Conservation (phyloP, 106 monocot species). For the Dactylorhiza incarnata region DNA sequence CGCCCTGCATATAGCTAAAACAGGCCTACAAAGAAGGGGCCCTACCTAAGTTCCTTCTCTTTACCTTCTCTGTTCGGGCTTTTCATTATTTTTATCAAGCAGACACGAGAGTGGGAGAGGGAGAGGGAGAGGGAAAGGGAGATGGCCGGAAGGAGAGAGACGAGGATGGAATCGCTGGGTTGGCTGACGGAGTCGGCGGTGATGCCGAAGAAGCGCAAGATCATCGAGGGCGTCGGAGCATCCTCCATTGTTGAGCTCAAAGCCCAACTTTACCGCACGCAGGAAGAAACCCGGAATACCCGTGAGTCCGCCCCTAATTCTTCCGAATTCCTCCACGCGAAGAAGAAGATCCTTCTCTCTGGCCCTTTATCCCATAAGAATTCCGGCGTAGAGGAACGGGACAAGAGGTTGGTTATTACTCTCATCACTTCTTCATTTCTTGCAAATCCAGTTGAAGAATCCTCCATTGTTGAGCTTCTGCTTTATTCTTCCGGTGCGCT, state of each 20-base stretch:
- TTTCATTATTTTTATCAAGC: neutral
- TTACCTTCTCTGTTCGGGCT: too few relatives aligned
- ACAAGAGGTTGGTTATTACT: slow-evolving; percentile 56
- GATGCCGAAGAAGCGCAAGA: slow-evolving; percentile 93
- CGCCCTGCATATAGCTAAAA: too few relatives aligned
- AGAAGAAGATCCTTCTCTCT: slow-evolving; percentile 20
- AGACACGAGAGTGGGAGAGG: neutral
- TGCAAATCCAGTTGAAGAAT: neutral
- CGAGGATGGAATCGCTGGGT: slow-evolving; percentile 58
- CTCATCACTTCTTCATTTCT: too few relatives aligned
- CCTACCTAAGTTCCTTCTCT: too few relatives aligned
- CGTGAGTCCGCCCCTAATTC: slow-evolving; percentile 22
- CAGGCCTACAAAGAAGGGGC: too few relatives aligned
- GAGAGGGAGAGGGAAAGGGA: slow-evolving; percentile 5
- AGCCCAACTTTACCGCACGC: slow-evolving; percentile 91
- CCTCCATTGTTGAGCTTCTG: neutral
- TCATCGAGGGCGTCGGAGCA: slow-evolving; percentile 89
- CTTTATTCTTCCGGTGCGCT: neutral
- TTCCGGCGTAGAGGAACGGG: slow-evolving; percentile 66
- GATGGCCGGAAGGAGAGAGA: slow-evolving; percentile 10
- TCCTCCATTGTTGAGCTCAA: slow-evolving; percentile 90
- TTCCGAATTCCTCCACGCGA: slow-evolving; percentile 38
- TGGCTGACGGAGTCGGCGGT: slow-evolving; percentile 94
- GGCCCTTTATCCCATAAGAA: slow-evolving; percentile 61
- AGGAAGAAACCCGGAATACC: slow-evolving; percentile 69